phyloP scores from a whole-genome alignment of 495 filamentous ascomycete species.

The Pyronema omphalodes region DNA sequence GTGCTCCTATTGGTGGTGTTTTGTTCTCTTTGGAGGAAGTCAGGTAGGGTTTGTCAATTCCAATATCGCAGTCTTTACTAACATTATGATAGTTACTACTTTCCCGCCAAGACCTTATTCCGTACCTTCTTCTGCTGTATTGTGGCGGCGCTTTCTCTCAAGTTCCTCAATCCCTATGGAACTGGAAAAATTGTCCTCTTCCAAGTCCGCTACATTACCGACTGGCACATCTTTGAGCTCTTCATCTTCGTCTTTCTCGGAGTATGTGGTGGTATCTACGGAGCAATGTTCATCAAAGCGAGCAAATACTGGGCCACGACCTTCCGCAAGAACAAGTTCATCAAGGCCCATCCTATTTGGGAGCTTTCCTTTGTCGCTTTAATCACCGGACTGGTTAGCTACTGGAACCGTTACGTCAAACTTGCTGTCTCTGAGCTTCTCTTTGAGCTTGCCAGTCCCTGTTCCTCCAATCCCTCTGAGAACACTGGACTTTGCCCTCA shows the following conservation, averaged over 20 bases:
- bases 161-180: conserved; percentile 90
- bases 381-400: conserved; percentile 65
- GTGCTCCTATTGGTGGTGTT: conserved; percentile 81
- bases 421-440: conserved; percentile 78
- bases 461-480: conserved; percentile 40
- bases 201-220: conserved; percentile 74
- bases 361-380: conserved; percentile 80
- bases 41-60: conserved; percentile 27
- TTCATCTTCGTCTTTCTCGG: conserved; percentile 69
- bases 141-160: conserved; percentile 69
- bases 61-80: not conserved
- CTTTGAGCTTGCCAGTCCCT: conserved; percentile 77
- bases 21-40: conserved; percentile 92
- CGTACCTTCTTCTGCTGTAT: conserved; percentile 98
- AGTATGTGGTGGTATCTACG: conserved; percentile 61
- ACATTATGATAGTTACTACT: conserved; percentile 52
- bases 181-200: conserved; percentile 94
- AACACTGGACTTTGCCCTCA: conserved; percentile 59
- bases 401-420: conserved; percentile 86
- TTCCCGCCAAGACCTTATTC: conserved; percentile 95
- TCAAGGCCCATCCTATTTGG: conserved; percentile 68
- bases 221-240: conserved; percentile 91
- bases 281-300: conserved; percentile 93
- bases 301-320: conserved; percentile 71
- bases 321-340: conserved; percentile 60